These are phyloP conservation scores for Ochromonas danica DNA, from an alignment of 108 stramenopile species.

Conservation along the genomic window DNA sequence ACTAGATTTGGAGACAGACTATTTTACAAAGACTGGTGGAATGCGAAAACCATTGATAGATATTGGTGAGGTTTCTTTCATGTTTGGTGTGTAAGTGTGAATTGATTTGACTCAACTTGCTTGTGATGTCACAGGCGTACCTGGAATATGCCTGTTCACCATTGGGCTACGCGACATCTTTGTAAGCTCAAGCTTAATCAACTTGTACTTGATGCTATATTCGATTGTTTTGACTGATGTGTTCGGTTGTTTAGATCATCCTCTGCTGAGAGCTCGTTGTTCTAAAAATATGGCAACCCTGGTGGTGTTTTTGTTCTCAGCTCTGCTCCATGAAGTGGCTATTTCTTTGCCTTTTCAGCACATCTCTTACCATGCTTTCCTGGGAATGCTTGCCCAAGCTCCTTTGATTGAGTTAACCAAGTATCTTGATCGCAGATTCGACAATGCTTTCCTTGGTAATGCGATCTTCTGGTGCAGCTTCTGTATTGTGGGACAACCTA, in stretches of 20 bases:
- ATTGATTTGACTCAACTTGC: neutral
- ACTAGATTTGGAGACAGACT: conserved; percentile 82
- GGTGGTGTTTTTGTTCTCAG: conserved; percentile 81
- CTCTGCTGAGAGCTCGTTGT: conserved; percentile 67
- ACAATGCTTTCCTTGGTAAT: conserved; percentile 39
- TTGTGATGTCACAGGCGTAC: neutral
- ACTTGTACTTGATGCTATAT: neutral
- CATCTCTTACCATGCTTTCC: conserved; percentile 69
- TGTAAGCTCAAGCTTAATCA: conserved; percentile 42
- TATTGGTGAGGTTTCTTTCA: conserved; percentile 70
- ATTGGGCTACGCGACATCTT: conserved; percentile 84
- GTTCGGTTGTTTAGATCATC: conserved; percentile 48
- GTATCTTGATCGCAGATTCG: conserved; percentile 50
- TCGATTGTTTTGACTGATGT: neutral
- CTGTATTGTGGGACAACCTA: conserved; percentile 54
- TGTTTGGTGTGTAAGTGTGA: neutral
- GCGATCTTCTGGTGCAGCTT: conserved; percentile 51
- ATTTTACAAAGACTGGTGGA: conserved; percentile 73
- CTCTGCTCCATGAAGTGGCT: conserved; percentile 83
- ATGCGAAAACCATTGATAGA: conserved; percentile 72
- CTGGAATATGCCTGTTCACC: conserved; percentile 92
- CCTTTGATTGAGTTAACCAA: conserved; percentile 81
- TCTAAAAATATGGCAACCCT: conserved; percentile 67
- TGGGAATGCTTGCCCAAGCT: conserved; percentile 87
- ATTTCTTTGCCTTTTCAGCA: conserved; percentile 81